Evolutionary conservation across 805 yeast genomes (phyloP).

Genomic region (Zygosaccharomyces kombuchaensis): DNA sequence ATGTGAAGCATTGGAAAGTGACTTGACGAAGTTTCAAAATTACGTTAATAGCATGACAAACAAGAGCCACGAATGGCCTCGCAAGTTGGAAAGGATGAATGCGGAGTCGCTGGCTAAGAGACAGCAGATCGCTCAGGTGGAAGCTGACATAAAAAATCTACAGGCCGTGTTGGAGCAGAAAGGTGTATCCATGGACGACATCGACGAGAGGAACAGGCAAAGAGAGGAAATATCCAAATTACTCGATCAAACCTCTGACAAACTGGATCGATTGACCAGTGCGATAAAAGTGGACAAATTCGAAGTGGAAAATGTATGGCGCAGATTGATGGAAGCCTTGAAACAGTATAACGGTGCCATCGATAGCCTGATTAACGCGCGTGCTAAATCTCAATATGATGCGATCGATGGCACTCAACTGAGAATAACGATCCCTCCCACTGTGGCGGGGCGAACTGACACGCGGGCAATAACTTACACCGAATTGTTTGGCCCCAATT

Average conservation of each 20-base stretch:
- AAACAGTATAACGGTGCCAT: slow-evolving; percentile 56
- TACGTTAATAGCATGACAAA: slow-evolving; percentile 63
- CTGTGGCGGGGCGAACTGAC: slow-evolving; percentile 12
- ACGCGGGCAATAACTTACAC: slow-evolving; percentile 13
- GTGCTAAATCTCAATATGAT: slow-evolving; percentile 20
- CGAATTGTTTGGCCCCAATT: slow-evolving; percentile 11
- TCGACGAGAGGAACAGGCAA: slow-evolving; percentile 59
- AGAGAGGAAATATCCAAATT: slow-evolving; percentile 53
- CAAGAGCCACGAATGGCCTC: slow-evolving; percentile 63
- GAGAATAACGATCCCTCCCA: slow-evolving; percentile 35
- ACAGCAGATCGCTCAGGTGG: slow-evolving; percentile 7
- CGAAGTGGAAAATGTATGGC: slow-evolving; percentile 47
- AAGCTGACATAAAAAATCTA: slow-evolving; percentile 38
- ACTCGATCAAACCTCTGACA: slow-evolving; percentile 44
- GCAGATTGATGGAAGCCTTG: slow-evolving; percentile 47
- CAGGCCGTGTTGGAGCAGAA: slow-evolving; percentile 45
- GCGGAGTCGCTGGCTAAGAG: slow-evolving; percentile 45
- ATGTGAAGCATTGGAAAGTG: slow-evolving; percentile 61
- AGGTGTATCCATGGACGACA: slow-evolving; percentile 58
- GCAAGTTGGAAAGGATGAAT: slow-evolving; percentile 51
- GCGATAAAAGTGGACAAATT: slow-evolving; percentile 46
- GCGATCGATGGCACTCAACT: slow-evolving; percentile 32
- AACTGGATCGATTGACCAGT: slow-evolving; percentile 45
- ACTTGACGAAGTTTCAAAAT: slow-evolving; percentile 64
- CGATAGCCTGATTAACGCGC: slow-evolving; percentile 31